phyloP scores from a whole-genome alignment of 2,329 filamentous ascomycete species.

The Penicillium verrucosum region DNA sequence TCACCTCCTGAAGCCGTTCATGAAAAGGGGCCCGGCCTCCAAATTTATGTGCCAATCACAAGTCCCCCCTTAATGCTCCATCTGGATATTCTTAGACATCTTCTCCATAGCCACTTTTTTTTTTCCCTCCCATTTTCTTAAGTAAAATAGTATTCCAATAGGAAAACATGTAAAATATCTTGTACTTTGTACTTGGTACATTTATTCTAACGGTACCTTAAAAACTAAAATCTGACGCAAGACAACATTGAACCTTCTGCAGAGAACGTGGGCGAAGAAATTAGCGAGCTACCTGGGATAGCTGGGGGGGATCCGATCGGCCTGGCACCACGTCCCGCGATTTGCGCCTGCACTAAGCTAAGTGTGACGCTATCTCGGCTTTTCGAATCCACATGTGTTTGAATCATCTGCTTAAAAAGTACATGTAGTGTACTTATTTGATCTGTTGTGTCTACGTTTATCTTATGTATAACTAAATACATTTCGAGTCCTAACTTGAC shows the following conservation, averaged over 20 bases:
- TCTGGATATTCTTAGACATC: slow-evolving; percentile 10
- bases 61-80: slow-evolving; percentile 6
- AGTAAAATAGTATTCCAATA: not conserved
- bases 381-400: not conserved
- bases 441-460: not conserved
- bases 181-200: no score
- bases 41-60: slow-evolving; percentile 8
- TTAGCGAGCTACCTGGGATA: not conserved
- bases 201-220: not conserved
- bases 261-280: not conserved
- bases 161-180: not conserved
- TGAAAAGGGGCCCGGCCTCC: slow-evolving; percentile 6
- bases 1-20: slow-evolving; percentile 3
- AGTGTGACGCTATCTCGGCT: not conserved
- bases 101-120: not conserved
- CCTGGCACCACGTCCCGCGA: not conserved
- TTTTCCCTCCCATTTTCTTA: not conserved
- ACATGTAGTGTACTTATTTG: not conserved
- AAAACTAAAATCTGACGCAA: not conserved
- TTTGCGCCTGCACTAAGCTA: not conserved
- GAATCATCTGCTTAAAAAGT: not conserved
- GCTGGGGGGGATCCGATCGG: not conserved
- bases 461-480: no score
- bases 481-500: not conserved
- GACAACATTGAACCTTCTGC: not conserved